Evolutionary conservation across 495 filamentous ascomycete genomes (phyloP).

Genomic region (Podospora sp.): DNA sequence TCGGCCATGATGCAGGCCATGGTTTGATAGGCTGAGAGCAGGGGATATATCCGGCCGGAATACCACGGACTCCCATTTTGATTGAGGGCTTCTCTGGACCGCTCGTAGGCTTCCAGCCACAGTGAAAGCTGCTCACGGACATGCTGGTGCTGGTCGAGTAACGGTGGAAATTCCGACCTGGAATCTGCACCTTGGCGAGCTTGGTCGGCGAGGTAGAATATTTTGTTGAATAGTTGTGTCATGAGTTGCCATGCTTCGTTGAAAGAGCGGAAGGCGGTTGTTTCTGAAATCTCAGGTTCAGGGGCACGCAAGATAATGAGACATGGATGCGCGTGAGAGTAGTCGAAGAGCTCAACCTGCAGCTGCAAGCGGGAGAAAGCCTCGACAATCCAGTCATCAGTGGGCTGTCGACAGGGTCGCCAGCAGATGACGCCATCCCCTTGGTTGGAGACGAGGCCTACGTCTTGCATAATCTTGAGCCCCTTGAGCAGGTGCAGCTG

Average conservation of each 20-base stretch:
- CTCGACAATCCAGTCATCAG: slow-evolving; percentile 44
- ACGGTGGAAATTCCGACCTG: not conserved
- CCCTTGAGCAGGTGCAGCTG: slow-evolving; percentile 50
- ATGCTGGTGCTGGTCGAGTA: not conserved
- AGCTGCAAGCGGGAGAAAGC: slow-evolving; percentile 40
- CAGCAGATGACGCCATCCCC: slow-evolving; percentile 10
- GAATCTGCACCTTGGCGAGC: not conserved
- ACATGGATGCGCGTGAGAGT: slow-evolving; percentile 21
- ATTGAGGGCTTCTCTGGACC: not conserved
- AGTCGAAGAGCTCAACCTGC: slow-evolving; percentile 33
- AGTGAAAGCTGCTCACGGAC: not conserved
- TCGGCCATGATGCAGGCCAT: not conserved
- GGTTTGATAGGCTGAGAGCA: not conserved
- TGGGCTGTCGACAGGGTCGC: slow-evolving; percentile 19
- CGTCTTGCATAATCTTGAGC: slow-evolving; percentile 31
- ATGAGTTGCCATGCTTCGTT: slow-evolving; percentile 33
- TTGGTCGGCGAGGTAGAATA: slow-evolving; percentile 34
- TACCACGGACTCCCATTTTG: not conserved
- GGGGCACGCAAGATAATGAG: slow-evolving; percentile 13
- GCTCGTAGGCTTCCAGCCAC: not conserved
- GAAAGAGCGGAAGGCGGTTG: slow-evolving; percentile 27
- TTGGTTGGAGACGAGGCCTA: not conserved
- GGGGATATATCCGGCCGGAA: not conserved
- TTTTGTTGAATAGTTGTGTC: slow-evolving; percentile 36
- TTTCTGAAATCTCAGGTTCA: slow-evolving; percentile 1